Base-by-base conservation (phyloP, 2,329 filamentous ascomycete genomes). In the Aspergillus transmontanensis region DNA sequence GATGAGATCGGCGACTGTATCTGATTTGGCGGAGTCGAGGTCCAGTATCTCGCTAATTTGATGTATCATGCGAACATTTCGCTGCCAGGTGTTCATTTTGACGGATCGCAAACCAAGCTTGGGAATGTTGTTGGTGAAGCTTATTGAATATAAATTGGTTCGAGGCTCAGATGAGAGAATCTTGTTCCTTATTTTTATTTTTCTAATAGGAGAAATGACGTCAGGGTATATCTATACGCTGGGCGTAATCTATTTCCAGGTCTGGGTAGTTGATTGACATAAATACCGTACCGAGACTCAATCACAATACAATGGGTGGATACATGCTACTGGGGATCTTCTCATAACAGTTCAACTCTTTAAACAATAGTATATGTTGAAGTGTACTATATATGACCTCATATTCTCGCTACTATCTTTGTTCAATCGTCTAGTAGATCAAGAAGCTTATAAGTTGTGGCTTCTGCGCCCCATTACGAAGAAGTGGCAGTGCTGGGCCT, bases 31-130 rank as follows among this genome's bases (percentile, higher is more conserved):
- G 6, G 68, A 66, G 62, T 73, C 72, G 34, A 74, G 65, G 41
- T 74, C 71, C 21, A 74, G 62, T 45, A 73, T 70, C 58, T 74
- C 72, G 51, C 69, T 64, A 36, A 74, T 67, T 41, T 72, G 69
- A 60, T 73, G 72, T 50, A 74, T 69, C 56, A 72, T 65, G 12
- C 71, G 71, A 43, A 69, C 66, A 55, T 69, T 72, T 19, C 68
- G 70, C 53, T 73, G 69, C 63, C 69, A 70, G 53, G 56, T 55
- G 21, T 71, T 67, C 71, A 73, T 72, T 10, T 36, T 34, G 45
- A 16, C 32, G 21, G 10, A 41, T n/a, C 1, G 23, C 9, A 54
- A 54, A n/a, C 16, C 51, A n/a, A 23, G 16, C 10, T 11, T 32
- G 28, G 11, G 11, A 16, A 32, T 50, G 14, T 26, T 16, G 14